Base-by-base conservation (phyloP, 345 rosid genomes). In the Cardamine chenopodiifolia region DNA sequence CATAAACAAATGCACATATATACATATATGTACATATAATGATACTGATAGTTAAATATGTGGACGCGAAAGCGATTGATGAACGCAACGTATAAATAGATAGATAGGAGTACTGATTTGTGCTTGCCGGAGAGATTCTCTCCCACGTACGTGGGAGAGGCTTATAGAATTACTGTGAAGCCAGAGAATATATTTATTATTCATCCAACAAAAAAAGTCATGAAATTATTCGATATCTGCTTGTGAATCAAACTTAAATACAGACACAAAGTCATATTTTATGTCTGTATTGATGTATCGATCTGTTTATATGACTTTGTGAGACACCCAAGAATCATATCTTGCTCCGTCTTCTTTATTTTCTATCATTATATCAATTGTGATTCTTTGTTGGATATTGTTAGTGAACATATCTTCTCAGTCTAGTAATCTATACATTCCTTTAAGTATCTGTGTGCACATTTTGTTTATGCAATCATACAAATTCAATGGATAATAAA, bases 281-380 rank as follows among this genome's bases (percentile, higher is more conserved):
- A 22, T 66, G 72, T 66, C 31, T 65, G 45, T 66, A 71, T 37
- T 71, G 77, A 66, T 66, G 56, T 58, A 39, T 77, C 56, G 62
- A 56, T 57, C 26, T 54, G 22, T 42, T 57, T 59, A 64, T 60
- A 66, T 59, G 77, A 78, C 58, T 71, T 71, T 71, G 44, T 78
- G 73, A 72, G 73, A 78, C 73, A 78, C 72, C 49, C 61, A 66
- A 22, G 73, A 66, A 72, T 68, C 81, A 78, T 57, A 78, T 78
- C 77, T 78, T 59, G 35, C 62, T 71, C 57, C 10, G 15, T 19
- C 15, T 66, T 71, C 35, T 77, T 70, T 64, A 37, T 13, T 56
- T 23, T 13, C 31, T 28, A 70, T 44, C 6, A 22, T 31, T 52
- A 45, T 35, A 35, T 55, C 54, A 42, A 6, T 76, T 44, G 70